Evolutionary conservation across 108 stramenopile genomes (phyloP), one percentile per base, ranked within the genome.

Genomic region (Phaeodactylum tricornutum): DNA sequence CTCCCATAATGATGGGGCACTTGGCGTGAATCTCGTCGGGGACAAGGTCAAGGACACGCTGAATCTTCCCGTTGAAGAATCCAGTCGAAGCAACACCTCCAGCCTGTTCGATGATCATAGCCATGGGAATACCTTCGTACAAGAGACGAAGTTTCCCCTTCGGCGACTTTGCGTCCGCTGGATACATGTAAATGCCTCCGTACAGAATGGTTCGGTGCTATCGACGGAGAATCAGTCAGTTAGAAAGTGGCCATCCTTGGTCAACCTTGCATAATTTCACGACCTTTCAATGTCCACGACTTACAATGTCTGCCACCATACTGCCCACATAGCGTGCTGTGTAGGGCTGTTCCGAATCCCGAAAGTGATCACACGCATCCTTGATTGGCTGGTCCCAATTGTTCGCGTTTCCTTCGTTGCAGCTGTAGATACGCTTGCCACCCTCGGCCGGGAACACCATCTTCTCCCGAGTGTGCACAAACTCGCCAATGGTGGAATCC

Each of bases 51-150:
- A 93, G 51, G n/a, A 99, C 92, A 33, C 89, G 71, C 47, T 70
- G 77, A 47, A 95, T 79, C 47, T 86, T 85, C 1, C 84, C 93
- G 40, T 94, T 59, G 52, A 97, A 96, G 64, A 88, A 69, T 44
- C 96, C 98, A 23, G 96, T 93, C 22, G 92, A 92, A 22, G 96
- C 95, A 46, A 84, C 79, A 29, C 98, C 98, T 44, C 96, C 96
- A 50, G 95, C 95, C 64, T 96, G 81, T 64, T 99, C 96, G 31
- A 98, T 91, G 59, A 98, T 93, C 58, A 95, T 74, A 17, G 98
- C 94, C 98, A 99, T 99, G 28, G 98, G 98, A 73, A 97, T 95
- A 47, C 95, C 96, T 74, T 98, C 98, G 64, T 99, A 99, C 8
- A 99, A 86, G 50, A 96, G 80, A 53, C 96, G 91, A 53, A 94